Base-by-base conservation (phyloP, 139 green algal genomes). In the Zygnema circumcarinatum region DNA sequence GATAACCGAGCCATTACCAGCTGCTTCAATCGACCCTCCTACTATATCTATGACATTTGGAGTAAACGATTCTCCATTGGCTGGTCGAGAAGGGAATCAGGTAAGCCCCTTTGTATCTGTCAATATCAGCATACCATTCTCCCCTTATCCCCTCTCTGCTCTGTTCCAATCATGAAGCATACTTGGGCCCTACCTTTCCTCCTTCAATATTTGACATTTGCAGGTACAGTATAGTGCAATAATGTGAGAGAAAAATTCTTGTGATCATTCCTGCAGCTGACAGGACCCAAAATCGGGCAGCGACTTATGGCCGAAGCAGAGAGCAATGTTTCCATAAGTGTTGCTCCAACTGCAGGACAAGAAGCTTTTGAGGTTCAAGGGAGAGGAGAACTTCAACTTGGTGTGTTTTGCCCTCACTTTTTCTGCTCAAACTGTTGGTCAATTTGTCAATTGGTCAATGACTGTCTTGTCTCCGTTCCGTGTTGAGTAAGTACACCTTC, bases 331-430 rank as follows among this genome's bases (percentile, higher is more conserved):
- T 94, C 92, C 0, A 86, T 98, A 11, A 31, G 84, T 11, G 88
- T 95, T 42, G 1, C 74, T 22, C 42, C 74, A 11, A 67, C 32
- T 22, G 78, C 67, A 39, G 92, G 84, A 31, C 83, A 88, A 1
- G 73, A 89, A 0, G 56, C 83, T 25, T 96, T 96, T 89, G 92
- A 96, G 85, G 95, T 98, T 53, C 93, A 95, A 81, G 95, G 95
- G 1, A 93, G 96, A 20, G 96, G 96, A 0, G 96, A 98, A 94
- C 93, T 98, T 87, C 96, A 98, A 92, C 94, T 98, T 85, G 95
- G 94, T 0, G 92, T 97, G n/a, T n/a, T n/a, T n/a, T n/a, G n/a
- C n/a, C n/a, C n/a, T n/a, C n/a, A n/a, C n/a, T n/a, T n/a, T n/a
- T n/a, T n/a, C n/a, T n/a, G 72, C 22, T 38, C 73, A n/a, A n/a